A percentile compares a stretch with the other conserved stretches of the same genome.
Evolutionary conservation across 176 grass and related monocot genomes (phyloP).

Genomic region (Elymus sibiricus): DNA sequence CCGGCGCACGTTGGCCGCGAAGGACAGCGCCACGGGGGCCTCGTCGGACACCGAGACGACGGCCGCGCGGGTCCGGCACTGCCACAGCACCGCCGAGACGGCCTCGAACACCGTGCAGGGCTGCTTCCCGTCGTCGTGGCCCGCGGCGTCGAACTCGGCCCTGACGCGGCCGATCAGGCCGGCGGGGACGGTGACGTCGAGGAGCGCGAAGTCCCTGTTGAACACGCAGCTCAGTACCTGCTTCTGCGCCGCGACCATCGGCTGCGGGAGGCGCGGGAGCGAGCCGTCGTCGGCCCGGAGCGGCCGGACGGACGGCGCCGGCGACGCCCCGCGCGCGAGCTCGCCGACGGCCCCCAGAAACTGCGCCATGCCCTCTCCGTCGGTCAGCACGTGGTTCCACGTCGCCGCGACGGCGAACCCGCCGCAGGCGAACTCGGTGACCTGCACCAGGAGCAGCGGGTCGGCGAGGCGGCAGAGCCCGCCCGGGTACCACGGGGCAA

Average conservation of each 20-base stretch:
- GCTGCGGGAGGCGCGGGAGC: constrained; percentile 2
- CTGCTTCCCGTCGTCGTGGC: not conserved
- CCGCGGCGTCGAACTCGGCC: not conserved
- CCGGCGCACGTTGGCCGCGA: constrained; percentile 24
- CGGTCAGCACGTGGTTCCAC: constrained; percentile 20
- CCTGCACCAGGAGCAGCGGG: constrained; percentile 15
- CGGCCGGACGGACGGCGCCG: not conserved
- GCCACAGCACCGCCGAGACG: constrained; percentile 16
- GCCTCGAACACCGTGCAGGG: constrained; percentile 27
- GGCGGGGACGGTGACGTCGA: not conserved
- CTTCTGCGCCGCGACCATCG: not conserved
- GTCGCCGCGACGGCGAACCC: constrained; percentile 21
- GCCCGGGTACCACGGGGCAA: not conserved
- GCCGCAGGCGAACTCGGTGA: constrained; percentile 39
- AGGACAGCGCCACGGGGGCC: not conserved
- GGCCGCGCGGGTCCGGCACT: constrained; percentile 14
- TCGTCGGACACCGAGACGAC: not conserved
- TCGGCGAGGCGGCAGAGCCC: not conserved
- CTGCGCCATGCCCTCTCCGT: constrained; percentile 26
- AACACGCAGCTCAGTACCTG: not conserved
- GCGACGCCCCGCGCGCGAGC: not conserved
- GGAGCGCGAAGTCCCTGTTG: not conserved
- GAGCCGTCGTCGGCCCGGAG: not conserved
- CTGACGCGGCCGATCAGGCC: constrained; percentile 9
- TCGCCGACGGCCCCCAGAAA: constrained; percentile 28